These are phyloP conservation scores for Scalesia atractyloides DNA, from an alignment of 129 eudicot species.

Conservation along the genomic window DNA sequence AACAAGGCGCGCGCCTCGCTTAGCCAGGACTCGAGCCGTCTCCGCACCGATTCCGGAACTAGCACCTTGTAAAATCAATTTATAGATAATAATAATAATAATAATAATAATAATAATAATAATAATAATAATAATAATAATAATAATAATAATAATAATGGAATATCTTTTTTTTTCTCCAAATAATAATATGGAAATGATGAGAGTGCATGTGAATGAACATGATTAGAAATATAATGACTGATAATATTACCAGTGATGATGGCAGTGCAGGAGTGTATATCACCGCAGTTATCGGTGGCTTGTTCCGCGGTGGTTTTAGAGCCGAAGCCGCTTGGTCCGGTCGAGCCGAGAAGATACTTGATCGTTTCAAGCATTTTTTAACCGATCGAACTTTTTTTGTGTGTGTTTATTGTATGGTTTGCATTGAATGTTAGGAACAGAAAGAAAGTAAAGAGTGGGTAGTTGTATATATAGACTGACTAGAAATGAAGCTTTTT, in stretches of 20 bases:
- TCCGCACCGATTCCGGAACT: constrained; percentile 98
- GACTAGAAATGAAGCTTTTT: not conserved
- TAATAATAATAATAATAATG: too few relatives aligned
- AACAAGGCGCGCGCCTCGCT: constrained; percentile 78
- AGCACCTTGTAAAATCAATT: constrained; percentile 53
- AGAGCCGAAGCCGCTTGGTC: constrained; percentile 91
- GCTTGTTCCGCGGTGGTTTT: constrained; percentile 90
- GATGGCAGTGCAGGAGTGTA: constrained; percentile 59
- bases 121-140: too few relatives aligned
- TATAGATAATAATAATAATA: too few relatives aligned
- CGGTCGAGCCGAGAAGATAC: constrained; percentile 77
- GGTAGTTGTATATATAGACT: constrained; percentile 14
- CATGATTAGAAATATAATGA: constrained; percentile 3
- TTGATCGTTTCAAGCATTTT: constrained; percentile 68
- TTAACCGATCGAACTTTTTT: not conserved
- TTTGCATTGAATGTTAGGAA: constrained; percentile 16
- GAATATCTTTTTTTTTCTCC: not conserved
- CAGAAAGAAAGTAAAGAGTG: constrained; percentile 16
- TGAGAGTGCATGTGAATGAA: constrained; percentile 47
- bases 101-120: too few relatives aligned
- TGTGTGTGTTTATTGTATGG: constrained; percentile 8
- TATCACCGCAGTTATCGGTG: constrained; percentile 47
- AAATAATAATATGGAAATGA: constrained; percentile 21
- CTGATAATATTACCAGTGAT: constrained; percentile 59
- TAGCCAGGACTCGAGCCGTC: constrained; percentile 93